Evolutionary conservation across 805 yeast species (phyloP), one percentile per base, ranked within the genome.

Genomic region (Pichia sporocuriosa): DNA sequence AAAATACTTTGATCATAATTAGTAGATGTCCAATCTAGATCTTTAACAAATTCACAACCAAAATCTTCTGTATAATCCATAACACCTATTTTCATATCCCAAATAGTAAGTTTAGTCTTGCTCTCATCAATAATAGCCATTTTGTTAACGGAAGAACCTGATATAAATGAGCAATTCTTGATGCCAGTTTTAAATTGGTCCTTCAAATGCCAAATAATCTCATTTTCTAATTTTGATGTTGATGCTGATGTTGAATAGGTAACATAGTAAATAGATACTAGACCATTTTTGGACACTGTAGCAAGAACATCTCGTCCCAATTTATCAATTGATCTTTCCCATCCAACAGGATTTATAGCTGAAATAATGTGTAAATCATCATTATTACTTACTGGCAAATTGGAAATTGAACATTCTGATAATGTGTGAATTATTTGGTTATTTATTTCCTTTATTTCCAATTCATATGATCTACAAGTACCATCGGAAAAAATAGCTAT

Each of bases 11-110:
- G 85, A 27, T 77, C 74, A 43, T 66, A 70, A 11, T 67, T 68
- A 2, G 81, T 78, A 40, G 81, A 73, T 0, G 95, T 84, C 97
- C 97, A 89, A 61, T 89, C 97, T 22, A 89, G 66, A 57, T 88
- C 96, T 20, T 69, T 60, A 7, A 88, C 77, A 4, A 43, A 30
- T 10, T 54, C 54, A 4, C 50, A 55, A 1, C 60, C 56, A 45
- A 67, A 73, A 2, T 47, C 42, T 49, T 76, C 78, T 33, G 66
- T 68, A 51, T 75, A 83, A 55, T 84, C 95, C 40, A 85, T 61
- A 1, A 84, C 77, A 4, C 80, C 75, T 24, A 80, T 68, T 34
- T 70, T 70, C 28, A 81, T 66, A 58, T 88, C 95, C 95, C 96
- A 90, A n/a, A 89, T 75, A 0, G 81, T 66, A 32, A 90, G 59